Evolutionary conservation across 305 asterid species (phyloP), one percentile per base, ranked within the genome.

Genomic region (Fraxinus floribunda): DNA sequence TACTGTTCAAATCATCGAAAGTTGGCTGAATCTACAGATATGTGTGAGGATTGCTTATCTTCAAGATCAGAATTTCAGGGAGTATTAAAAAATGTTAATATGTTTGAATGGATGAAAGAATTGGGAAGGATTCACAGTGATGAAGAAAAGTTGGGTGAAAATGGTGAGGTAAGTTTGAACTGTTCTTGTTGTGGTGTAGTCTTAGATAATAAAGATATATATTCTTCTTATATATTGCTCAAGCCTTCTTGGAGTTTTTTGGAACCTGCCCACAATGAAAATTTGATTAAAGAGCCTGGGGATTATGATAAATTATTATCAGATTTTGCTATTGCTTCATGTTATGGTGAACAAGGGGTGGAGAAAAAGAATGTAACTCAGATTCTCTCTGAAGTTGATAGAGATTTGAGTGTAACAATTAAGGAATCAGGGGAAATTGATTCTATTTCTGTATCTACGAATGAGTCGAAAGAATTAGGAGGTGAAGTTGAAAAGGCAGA

Each of bases 1-100:
- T 93, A 86, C 80, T 97, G 98, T 79, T 86, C 89, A 70, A 90
- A 32, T 82, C 98, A 97, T 86, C 94, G 52, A 11, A 95, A 88
- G 78, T 74, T 97, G 90, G 93, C 84, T 20, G 91, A 91, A 77
- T 91, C 91, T 76, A 83, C 73, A 38, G 89, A 83, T 46, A 87
- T 92, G 97, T 97, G 99, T 75, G 95, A 87, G 93, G 97, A 95
- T 89, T 94, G 98, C 93, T 90, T 81, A 86, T 88, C 88, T 85
- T 89, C 97, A 5, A 83, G 82, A 79, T 89, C 90, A 2, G 94
- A 85, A 68, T 79, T 87, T 80, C 80, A 52, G 29, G 92, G 83
- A 26, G 84, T 81, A 3, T 44, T 87, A 0, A 84, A 86, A 79
- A 83, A 84, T 84, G 75, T 87, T 1, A 76, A 81, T 60, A 15